phyloP scores from a whole-genome alignment of 2,329 filamentous ascomycete species.

The Aaosphaeria pasadenensis region DNA sequence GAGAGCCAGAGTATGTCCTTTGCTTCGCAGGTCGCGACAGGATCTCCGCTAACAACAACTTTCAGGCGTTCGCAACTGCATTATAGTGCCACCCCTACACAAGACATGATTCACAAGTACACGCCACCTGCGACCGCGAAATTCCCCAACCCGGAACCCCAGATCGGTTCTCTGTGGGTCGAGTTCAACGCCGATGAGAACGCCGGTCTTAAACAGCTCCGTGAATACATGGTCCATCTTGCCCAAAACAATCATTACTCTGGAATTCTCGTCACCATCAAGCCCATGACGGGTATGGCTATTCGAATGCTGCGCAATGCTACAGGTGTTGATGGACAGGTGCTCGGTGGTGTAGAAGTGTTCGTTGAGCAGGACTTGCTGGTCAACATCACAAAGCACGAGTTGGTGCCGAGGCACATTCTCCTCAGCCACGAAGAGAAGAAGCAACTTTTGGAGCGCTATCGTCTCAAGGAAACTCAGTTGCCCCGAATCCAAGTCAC shows the following conservation, averaged over 20 bases:
- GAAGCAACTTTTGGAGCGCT: conserved; percentile 76
- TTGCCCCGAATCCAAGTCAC: conserved; percentile 86
- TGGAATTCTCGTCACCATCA: conserved; percentile 85
- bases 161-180: conserved; percentile 86
- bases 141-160: conserved; percentile 67
- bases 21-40: background rate
- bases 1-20: conserved; percentile 60
- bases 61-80: conserved; percentile 76
- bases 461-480: conserved; percentile 96
- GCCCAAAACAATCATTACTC: conserved; percentile 78
- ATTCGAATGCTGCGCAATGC: conserved; percentile 32
- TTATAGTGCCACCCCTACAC: conserved; percentile 82
- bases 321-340: conserved; percentile 33
- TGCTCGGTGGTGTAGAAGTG: conserved; percentile 88
- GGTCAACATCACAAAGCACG: conserved; percentile 97
- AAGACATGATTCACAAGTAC: conserved; percentile 81
- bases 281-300: conserved; percentile 78
- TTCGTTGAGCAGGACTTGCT: conserved; percentile 95
- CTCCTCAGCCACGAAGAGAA: conserved; percentile 90
- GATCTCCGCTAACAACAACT: conserved; percentile 6
- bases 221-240: conserved; percentile 81
- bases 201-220: conserved; percentile 90
- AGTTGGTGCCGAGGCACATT: conserved; percentile 91
- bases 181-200: conserved; percentile 81
- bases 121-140: conserved; percentile 66